phyloP scores from a whole-genome alignment of 495 filamentous ascomycete genomes.

The Choiromyces venosus region DNA sequence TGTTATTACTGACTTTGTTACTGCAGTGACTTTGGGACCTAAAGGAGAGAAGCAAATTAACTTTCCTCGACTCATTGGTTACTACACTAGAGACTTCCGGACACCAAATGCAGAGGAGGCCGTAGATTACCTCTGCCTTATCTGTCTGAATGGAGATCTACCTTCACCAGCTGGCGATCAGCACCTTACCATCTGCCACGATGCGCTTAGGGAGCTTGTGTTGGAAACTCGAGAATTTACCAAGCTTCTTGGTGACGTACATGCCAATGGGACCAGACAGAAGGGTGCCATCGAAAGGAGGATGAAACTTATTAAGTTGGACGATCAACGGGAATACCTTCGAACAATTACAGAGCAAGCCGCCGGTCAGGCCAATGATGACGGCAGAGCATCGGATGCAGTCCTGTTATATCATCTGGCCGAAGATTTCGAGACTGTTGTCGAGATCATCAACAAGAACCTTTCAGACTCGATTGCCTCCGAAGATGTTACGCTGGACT shows the following conservation, averaged over 20 bases:
- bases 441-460: slow-evolving; percentile 81
- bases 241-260: slow-evolving; percentile 85
- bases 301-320: slow-evolving; percentile 72
- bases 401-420: slow-evolving; percentile 91
- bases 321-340: slow-evolving; percentile 74
- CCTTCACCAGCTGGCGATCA: slow-evolving; percentile 63
- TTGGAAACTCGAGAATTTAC: slow-evolving; percentile 93
- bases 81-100: slow-evolving; percentile 93
- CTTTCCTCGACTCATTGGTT: slow-evolving; percentile 86
- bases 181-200: slow-evolving; percentile 79
- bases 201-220: slow-evolving; percentile 89
- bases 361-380: slow-evolving; percentile 85
- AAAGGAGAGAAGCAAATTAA: slow-evolving; percentile 80
- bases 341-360: slow-evolving; percentile 82
- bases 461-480: slow-evolving; percentile 69
- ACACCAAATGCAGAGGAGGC: slow-evolving; percentile 78
- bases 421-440: slow-evolving; percentile 86
- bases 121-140: slow-evolving; percentile 85
- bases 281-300: slow-evolving; percentile 83
- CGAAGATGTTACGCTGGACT: slow-evolving; percentile 21
- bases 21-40: slow-evolving; percentile 54
- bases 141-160: slow-evolving; percentile 88
- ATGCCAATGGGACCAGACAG: slow-evolving; percentile 70
- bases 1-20: slow-evolving; percentile 9
- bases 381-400: slow-evolving; percentile 83